These are phyloP conservation scores for Rhodosporidiobolus odoratus DNA, from an alignment of 768 basidiomycete species.

Conservation along the genomic window DNA sequence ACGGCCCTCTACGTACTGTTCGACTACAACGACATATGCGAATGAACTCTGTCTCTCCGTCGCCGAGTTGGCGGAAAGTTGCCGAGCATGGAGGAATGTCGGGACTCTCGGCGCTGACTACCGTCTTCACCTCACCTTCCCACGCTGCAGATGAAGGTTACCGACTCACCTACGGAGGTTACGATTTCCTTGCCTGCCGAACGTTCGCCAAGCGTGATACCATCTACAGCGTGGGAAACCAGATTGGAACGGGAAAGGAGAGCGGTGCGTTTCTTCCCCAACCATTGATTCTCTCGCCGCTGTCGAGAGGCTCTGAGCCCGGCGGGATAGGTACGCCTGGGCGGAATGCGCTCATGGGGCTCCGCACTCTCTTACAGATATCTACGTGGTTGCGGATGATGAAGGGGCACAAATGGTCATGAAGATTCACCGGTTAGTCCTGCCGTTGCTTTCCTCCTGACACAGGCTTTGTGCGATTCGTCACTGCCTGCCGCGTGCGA, in stretches of 20 bases:
- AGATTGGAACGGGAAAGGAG: constrained; percentile 98
- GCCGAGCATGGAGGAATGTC: no score
- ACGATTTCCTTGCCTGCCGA: constrained; percentile 90
- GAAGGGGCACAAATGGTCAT: constrained; percentile 82
- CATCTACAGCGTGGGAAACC: constrained; percentile 86
- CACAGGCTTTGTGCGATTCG: no score
- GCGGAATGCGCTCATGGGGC: no score
- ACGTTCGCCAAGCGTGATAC: constrained; percentile 85
- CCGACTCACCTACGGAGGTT: constrained; percentile 95
- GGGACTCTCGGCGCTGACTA: no score
- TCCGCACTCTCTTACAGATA: constrained; percentile 53
- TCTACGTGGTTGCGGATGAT: constrained; percentile 79
- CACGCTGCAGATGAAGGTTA: constrained; percentile 79
- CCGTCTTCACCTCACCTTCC: neutral
- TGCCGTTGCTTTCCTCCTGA: no score
- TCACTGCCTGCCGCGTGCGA: neutral
- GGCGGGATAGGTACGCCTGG: no score
- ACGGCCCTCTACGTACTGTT: no score
- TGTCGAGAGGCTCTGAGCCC: no score
- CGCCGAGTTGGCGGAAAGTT: no score
- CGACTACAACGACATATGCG: no score
- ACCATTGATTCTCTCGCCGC: neutral
- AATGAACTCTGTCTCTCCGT: no score
- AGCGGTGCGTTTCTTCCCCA: constrained; percentile 56
- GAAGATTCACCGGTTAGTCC: constrained; percentile 78